phyloP scores from a whole-genome alignment of 2,329 filamentous ascomycete species.

The Cladosporium sp. region DNA sequence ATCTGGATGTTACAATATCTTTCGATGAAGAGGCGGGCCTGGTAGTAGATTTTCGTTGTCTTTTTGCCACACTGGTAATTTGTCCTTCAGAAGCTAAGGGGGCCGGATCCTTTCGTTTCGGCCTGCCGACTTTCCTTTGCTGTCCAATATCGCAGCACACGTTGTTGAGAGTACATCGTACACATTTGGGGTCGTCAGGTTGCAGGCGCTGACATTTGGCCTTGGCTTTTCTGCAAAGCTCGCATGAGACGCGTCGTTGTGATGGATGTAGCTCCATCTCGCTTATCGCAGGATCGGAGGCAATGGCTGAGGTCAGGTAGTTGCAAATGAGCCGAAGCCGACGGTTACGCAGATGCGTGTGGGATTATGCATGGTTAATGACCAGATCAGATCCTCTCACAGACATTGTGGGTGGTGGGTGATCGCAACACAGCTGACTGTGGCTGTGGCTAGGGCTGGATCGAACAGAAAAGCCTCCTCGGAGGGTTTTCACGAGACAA shows the following conservation, averaged over 20 bases:
- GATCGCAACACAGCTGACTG: too few species aligned
- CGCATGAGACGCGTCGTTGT: conserved; percentile 7
- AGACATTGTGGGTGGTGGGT: too few species aligned
- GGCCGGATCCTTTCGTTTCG: neutral
- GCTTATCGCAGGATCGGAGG: neutral
- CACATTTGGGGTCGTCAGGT: neutral
- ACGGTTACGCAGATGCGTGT: neutral
- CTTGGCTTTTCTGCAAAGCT: conserved; percentile 5
- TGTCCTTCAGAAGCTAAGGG: neutral
- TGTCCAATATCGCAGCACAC: neutral
- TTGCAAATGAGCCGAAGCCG: neutral
- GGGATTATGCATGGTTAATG: neutral
- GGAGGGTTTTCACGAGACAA: too few species aligned
- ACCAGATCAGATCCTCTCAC: too few species aligned
- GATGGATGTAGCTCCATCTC: conserved; percentile 6
- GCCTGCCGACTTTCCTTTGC: conserved; percentile 5
- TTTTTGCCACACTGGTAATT: neutral
- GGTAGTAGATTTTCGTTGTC: neutral
- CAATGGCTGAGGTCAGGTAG: neutral
- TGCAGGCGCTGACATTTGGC: conserved; percentile 2
- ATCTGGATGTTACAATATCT: neutral
- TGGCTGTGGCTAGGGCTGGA: neutral
- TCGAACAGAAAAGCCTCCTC: neutral
- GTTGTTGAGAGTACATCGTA: conserved; percentile 1
- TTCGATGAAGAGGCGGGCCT: neutral